Percentiles rank a stretch among this genome's conserved stretches.
Conservation (phyloP, 345 rosid species). For the Viola odorata region DNA sequence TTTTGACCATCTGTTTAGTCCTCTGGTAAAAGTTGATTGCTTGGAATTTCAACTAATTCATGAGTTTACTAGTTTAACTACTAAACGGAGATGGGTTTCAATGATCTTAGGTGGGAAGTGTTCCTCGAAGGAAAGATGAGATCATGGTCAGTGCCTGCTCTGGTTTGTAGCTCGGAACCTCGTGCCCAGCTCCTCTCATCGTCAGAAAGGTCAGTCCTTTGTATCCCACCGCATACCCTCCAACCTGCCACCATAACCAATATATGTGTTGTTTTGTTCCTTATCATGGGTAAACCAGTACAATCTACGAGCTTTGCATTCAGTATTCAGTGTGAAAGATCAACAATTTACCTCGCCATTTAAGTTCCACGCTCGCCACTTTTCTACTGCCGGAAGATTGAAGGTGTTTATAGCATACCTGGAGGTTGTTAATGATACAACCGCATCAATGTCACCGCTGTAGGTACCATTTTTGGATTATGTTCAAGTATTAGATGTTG, state of each 20-base stretch:
- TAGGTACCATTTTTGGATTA: conserved; percentile 1
- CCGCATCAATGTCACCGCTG: conserved; percentile 44
- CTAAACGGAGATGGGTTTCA: too few relatives aligned
- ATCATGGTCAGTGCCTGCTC: conserved; percentile 34
- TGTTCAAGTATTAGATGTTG: neutral
- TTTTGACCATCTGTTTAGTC: too few relatives aligned
- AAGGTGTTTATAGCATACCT: conserved; percentile 33
- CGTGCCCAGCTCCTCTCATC: conserved; percentile 44
- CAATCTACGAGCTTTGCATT: neutral
- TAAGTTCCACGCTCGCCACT: conserved; percentile 44
- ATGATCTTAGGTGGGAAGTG: conserved; percentile 9
- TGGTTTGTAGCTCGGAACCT: conserved; percentile 50
- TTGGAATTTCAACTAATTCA: too few relatives aligned
- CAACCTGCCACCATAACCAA: conserved; percentile 28
- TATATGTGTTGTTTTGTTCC: neutral
- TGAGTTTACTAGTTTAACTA: too few relatives aligned
- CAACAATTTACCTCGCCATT: conserved; percentile 29
- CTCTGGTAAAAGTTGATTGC: too few relatives aligned
- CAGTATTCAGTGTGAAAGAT: neutral
- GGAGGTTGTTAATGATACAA: conserved; percentile 41
- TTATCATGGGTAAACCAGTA: neutral
- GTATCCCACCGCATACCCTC: conserved; percentile 43
- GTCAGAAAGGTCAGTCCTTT: conserved; percentile 31
- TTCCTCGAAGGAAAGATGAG: conserved; percentile 40
- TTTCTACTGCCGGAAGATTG: conserved; percentile 17